Evolutionary conservation across 139 green algal species (phyloP).

Genomic region (Pseudopediastrum boryanum): DNA sequence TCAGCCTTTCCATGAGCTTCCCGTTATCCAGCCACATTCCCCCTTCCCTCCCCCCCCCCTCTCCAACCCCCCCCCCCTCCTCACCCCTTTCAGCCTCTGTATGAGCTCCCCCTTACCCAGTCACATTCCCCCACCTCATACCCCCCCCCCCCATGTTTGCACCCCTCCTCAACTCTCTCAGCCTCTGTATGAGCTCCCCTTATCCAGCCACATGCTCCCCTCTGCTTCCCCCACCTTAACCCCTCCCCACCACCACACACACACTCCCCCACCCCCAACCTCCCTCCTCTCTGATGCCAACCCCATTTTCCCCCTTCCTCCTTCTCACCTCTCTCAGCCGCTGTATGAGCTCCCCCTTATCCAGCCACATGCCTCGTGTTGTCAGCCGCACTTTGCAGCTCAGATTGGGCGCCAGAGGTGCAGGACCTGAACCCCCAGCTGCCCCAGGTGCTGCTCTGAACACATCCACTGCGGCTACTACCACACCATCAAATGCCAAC

Average conservation of each 20-base stretch:
- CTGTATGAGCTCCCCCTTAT: slow-evolving; percentile 75
- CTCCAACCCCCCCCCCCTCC: too few species aligned
- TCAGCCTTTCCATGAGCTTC: too few species aligned
- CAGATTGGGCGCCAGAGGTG: slow-evolving; percentile 16
- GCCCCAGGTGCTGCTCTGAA: slow-evolving; percentile 31
- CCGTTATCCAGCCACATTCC: slow-evolving; percentile 7
- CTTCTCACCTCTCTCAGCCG: slow-evolving; percentile 63
- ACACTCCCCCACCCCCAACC: too few species aligned
- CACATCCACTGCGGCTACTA: slow-evolving; percentile 88
- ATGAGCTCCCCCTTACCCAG: too few species aligned
- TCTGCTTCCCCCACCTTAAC: too few species aligned
- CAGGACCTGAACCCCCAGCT: neutral
- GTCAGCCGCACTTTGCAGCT: slow-evolving; percentile 75
- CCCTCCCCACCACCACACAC: too few species aligned
- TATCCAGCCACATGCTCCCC: slow-evolving; percentile 3
- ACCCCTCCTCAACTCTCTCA: slow-evolving; percentile 43
- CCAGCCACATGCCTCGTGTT: slow-evolving; percentile 91
- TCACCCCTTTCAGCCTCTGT: too few species aligned
- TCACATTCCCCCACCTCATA: too few species aligned
- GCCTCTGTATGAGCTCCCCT: too few species aligned
- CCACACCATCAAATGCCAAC: slow-evolving; percentile 89
- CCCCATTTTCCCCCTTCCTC: neutral
- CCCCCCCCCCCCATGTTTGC: too few species aligned
- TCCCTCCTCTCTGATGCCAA: neutral
- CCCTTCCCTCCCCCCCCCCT: too few species aligned